These are phyloP conservation scores for Colletotrichum tropicale DNA, from an alignment of 2,329 filamentous ascomycete species.

Conservation along the genomic window DNA sequence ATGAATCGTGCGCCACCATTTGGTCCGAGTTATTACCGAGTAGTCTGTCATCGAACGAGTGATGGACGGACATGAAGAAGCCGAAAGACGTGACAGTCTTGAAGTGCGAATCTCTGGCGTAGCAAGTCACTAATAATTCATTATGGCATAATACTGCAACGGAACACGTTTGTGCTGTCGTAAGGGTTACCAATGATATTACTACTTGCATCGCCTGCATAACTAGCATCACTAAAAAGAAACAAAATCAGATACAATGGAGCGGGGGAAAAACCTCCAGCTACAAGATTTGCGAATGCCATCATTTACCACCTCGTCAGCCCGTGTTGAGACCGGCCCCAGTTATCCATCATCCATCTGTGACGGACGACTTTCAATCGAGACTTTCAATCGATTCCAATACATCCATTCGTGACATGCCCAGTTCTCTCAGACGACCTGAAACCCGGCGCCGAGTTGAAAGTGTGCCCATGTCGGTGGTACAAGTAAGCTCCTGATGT, in stretches of 20 bases:
- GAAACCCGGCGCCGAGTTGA: neutral
- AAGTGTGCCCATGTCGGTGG: neutral
- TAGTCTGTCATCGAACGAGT: neutral
- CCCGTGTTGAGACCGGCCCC: neutral
- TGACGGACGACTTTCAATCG: neutral
- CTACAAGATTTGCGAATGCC: neutral
- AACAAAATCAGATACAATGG: neutral
- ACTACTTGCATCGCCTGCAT: neutral
- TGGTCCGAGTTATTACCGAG: neutral
- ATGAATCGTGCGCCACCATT: neutral
- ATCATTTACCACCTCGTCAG: neutral
- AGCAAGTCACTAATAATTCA: neutral
- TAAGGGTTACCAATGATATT: neutral
- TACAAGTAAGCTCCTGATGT: neutral
- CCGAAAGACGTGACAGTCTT: neutral
- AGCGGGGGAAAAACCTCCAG: neutral
- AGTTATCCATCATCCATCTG: neutral
- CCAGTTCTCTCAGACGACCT: neutral
- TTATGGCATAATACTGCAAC: neutral
- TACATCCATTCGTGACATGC: neutral
- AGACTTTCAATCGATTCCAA: neutral
- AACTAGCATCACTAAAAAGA: neutral
- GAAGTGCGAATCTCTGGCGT: neutral
- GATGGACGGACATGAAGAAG: neutral
- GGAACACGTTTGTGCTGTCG: accelerated